Percentiles rank a stretch among this genome's conserved stretches.
These are phyloP conservation scores for Penicillium lividum DNA, from an alignment of 495 filamentous ascomycete genomes.

Conservation along the genomic window DNA sequence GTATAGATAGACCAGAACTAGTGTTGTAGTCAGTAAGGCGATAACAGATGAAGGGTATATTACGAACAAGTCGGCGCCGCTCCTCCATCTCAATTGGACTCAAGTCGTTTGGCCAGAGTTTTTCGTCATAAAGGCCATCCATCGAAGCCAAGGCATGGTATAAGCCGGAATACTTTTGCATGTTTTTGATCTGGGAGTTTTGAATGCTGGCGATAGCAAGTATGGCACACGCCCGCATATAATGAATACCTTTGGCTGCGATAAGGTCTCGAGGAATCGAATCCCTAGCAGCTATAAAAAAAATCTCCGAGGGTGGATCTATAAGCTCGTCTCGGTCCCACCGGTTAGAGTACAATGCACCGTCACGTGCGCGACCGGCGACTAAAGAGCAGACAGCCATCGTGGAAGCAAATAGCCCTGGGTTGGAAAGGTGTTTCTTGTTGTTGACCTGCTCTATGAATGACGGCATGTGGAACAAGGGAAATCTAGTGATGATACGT, in stretches of 20 bases:
- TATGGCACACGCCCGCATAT: constrained; percentile 47
- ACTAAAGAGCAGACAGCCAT: constrained; percentile 54
- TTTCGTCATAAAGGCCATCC: constrained; percentile 50
- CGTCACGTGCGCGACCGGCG: constrained; percentile 48
- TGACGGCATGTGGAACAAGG: constrained; percentile 49
- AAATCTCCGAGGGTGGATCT: constrained; percentile 40
- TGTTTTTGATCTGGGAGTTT: constrained; percentile 42
- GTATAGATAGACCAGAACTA: constrained; percentile 58
- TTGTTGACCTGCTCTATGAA: constrained; percentile 36
- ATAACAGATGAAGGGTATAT: not conserved
- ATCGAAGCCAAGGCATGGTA: constrained; percentile 47
- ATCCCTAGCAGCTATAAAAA: constrained; percentile 47
- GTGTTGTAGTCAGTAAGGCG: not conserved
- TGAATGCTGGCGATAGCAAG: constrained; percentile 51
- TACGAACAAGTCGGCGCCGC: constrained; percentile 45
- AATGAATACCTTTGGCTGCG: constrained; percentile 40
- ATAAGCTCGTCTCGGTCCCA: constrained; percentile 31
- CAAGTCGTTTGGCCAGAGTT: constrained; percentile 48
- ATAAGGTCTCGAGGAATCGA: constrained; percentile 39
- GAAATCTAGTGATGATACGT: constrained; percentile 34
- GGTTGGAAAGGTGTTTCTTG: constrained; percentile 41
- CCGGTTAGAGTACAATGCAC: constrained; percentile 36
- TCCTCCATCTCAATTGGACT: constrained; percentile 47
- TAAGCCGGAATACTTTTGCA: constrained; percentile 50
- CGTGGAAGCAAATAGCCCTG: constrained; percentile 46